These are phyloP conservation scores for Avena insularis DNA, from an alignment of 176 grass and related monocot species.

Conservation along the genomic window DNA sequence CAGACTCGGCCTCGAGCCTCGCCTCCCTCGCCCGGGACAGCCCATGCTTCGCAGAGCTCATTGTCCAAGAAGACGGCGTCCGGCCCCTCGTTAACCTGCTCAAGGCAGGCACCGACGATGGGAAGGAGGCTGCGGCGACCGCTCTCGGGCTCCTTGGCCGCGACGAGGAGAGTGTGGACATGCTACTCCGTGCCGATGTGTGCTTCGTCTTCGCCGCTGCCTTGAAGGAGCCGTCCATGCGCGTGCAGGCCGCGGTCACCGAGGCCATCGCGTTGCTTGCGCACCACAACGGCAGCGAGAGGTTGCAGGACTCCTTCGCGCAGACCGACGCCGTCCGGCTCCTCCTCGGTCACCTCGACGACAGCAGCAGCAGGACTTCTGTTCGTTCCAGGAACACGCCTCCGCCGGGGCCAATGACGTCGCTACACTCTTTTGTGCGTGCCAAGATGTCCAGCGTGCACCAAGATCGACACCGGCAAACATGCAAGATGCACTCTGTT, in stretches of 20 bases:
- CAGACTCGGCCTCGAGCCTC: constrained; percentile 60
- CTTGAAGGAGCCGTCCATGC: constrained; percentile 73
- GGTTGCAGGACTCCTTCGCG: constrained; percentile 68
- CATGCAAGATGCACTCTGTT: too few species aligned
- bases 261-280: constrained; percentile 69
- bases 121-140: constrained; percentile 61
- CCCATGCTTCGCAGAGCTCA: constrained; percentile 69
- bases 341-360: constrained; percentile 71
- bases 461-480: too few species aligned
- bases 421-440: constrained; percentile 69
- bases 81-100: constrained; percentile 74
- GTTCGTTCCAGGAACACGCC: constrained; percentile 18
- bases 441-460: constrained; percentile 22
- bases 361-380: constrained; percentile 58
- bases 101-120: constrained; percentile 75
- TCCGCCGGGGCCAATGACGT: background rate
- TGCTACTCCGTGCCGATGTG: constrained; percentile 58
- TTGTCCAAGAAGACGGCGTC: constrained; percentile 89
- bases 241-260: constrained; percentile 73
- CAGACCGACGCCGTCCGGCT: constrained; percentile 68
- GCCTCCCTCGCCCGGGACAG: constrained; percentile 71
- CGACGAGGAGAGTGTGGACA: constrained; percentile 65
- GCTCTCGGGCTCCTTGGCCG: constrained; percentile 68
- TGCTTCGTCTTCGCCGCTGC: constrained; percentile 69
- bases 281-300: constrained; percentile 52